Conservation (phyloP, 805 yeast genomes). For the Lachancea sp. region DNA sequence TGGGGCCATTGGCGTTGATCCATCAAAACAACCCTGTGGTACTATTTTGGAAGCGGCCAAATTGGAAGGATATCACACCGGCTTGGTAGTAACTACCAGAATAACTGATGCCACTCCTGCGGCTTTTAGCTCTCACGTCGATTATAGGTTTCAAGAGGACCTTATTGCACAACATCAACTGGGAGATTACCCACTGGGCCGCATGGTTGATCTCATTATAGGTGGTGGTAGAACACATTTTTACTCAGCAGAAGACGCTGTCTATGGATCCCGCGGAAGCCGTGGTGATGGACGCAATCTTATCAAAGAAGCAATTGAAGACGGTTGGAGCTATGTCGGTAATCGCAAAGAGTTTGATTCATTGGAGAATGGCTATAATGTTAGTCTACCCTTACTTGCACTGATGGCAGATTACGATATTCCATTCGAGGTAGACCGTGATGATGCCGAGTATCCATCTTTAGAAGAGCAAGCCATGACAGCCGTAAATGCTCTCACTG, state of each 20-base stretch:
- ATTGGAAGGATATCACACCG: constrained; percentile 72
- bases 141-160: constrained; percentile 70
- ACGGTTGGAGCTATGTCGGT: constrained; percentile 58
- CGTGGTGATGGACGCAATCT: constrained; percentile 66
- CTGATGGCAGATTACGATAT: constrained; percentile 70
- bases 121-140: constrained; percentile 75
- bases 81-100: constrained; percentile 86
- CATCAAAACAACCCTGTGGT: constrained; percentile 69
- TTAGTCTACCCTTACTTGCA: constrained; percentile 69
- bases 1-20: constrained; percentile 85
- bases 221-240: constrained; percentile 92
- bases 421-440: constrained; percentile 79
- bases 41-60: constrained; percentile 85
- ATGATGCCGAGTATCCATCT: constrained; percentile 56
- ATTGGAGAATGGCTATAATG: constrained; percentile 52
- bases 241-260: constrained; percentile 40
- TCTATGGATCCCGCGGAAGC: constrained; percentile 42
- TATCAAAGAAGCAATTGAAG: constrained; percentile 50
- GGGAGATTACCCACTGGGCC: constrained; percentile 75
- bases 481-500: constrained; percentile 61
- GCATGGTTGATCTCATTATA: constrained; percentile 72
- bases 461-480: constrained; percentile 70
- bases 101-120: constrained; percentile 96
- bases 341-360: constrained; percentile 53
- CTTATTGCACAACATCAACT: constrained; percentile 82